These are phyloP conservation scores for Prinsepia uniflora DNA, from an alignment of 306 rosid species.

Conservation along the genomic window DNA sequence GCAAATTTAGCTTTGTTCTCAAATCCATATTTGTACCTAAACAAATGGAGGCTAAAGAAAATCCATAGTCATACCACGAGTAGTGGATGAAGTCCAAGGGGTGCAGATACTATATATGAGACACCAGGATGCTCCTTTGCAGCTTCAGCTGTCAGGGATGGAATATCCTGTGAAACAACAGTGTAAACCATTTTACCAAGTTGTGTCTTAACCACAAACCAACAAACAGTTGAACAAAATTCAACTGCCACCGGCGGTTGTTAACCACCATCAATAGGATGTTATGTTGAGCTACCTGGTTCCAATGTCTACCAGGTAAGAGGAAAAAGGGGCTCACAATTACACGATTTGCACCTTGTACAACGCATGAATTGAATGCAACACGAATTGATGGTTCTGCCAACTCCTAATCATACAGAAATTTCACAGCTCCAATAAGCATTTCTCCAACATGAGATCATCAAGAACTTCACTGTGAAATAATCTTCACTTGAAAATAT, in stretches of 20 bases:
- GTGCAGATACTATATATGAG: constrained; percentile 69
- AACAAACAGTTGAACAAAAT: not conserved
- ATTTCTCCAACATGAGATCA: constrained; percentile 1
- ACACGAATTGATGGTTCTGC: constrained; percentile 78
- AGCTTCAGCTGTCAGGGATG: constrained; percentile 83
- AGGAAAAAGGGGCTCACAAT: constrained; percentile 85
- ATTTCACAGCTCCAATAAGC: not conserved
- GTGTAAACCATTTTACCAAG: constrained; percentile 3
- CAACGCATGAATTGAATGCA: constrained; percentile 59
- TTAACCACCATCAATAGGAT: not conserved
- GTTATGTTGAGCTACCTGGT: constrained; percentile 46
- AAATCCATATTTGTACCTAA: too few relatives aligned
- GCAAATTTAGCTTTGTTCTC: too few relatives aligned
- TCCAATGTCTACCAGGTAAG: constrained; percentile 89
- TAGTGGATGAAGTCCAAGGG: constrained; percentile 76
- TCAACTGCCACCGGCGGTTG: not conserved
- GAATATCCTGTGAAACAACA: constrained; percentile 63
- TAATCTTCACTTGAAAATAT: not conserved
- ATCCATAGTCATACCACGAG: constrained; percentile 60
- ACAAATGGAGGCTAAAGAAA: not conserved
- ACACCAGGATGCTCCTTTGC: constrained; percentile 75
- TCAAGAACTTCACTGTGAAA: constrained; percentile 12
- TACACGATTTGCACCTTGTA: constrained; percentile 62
- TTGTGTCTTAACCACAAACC: not conserved
- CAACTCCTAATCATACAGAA: constrained; percentile 55